Evolutionary conservation across 1,284 basidiomycete genomes (phyloP).

Genomic region (Athelia sp.): DNA sequence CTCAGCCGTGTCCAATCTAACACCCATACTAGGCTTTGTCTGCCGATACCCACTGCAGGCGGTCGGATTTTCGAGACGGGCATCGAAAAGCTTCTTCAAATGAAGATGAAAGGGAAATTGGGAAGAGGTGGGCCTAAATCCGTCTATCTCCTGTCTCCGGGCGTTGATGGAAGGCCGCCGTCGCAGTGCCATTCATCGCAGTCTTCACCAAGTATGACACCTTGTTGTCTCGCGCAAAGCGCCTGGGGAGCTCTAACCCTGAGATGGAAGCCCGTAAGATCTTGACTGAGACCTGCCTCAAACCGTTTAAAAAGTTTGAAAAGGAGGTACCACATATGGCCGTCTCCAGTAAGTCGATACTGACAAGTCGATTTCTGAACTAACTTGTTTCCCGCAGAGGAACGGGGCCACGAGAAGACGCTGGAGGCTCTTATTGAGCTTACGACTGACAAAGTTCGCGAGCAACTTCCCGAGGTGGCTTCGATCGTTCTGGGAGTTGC

Average conservation of each 20-base stretch:
- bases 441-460: background rate
- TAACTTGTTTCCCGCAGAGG: background rate
- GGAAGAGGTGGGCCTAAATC: background rate
- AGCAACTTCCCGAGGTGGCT: conserved; percentile 7
- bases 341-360: background rate
- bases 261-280: background rate
- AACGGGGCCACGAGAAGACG: background rate
- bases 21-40: background rate
- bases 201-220: background rate
- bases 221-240: background rate
- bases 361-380: background rate
- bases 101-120: background rate
- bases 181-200: background rate
- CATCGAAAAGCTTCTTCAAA: background rate
- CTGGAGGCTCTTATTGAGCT: background rate
- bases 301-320: background rate
- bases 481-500: conserved; percentile 18
- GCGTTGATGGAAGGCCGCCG: background rate
- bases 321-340: background rate
- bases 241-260: background rate
- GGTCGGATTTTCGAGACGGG: background rate
- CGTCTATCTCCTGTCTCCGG: background rate
- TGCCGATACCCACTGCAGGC: background rate
- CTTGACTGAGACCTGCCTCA: background rate
- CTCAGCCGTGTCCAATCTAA: background rate